Evolutionary conservation across 2,329 filamentous ascomycete species (phyloP), one percentile per base, ranked within the genome.

Genomic region (Diaporthe caulivora): DNA sequence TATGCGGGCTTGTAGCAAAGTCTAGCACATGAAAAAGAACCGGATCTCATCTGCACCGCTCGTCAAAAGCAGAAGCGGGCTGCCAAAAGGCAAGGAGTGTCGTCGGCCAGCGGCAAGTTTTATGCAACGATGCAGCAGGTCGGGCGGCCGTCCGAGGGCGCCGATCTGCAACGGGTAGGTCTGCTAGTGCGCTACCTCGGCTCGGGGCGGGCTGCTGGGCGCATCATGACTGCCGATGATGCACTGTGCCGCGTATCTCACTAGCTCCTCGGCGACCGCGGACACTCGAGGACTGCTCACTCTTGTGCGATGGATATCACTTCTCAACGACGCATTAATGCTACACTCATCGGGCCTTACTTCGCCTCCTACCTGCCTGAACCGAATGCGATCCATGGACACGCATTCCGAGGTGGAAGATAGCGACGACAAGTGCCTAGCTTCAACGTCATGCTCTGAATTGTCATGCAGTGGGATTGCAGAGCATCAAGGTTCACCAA

Each of bases 51-150:
- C 37, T 55, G 58, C 29, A 44, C 5, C 49, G 34, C 40, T 29
- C 53, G 57, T 47, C 49, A 57, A 49, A n/a, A 34, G 51, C 42
- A 68, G n/a, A n/a, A 34, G 26, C n/a, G 26, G 34, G 72, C 57
- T 58, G 49, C 67, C 37, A 40, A 4, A 29, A 51, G 21, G 51
- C 54, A 70, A 21, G 34, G 10, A 70, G 21, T 51, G 51, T 68
- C 40, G 60, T 68, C 31, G 70, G 60, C 70, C 49, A n/a, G 17
- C 47, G 60, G 58, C 49, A 51, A 62, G 44, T 40, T 55, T 72
- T 72, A 57, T 72, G 70, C 62, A 54, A 72, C 68, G 51, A 58
- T 67, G 70, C 70, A 68, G 40, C n/a, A 58, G 10, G 18, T 44
- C 11, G 26, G 21, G n/a, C 69, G 69, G 69, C 69, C 31, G 53